Conservation (phyloP, 148 eudicot species). For the Rhododendron vialii region DNA sequence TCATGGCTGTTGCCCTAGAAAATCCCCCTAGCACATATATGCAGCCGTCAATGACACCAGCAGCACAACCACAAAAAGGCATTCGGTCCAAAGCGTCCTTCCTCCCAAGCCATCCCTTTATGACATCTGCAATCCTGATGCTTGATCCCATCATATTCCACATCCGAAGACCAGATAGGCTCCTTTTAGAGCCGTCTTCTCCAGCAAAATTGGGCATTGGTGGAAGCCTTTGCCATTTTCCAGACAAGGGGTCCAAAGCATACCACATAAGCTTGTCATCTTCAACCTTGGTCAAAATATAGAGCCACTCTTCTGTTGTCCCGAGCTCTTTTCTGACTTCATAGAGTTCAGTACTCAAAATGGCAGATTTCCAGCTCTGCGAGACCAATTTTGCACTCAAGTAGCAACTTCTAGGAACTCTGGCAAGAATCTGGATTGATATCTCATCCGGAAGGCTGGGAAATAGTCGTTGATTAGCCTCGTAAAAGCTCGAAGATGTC, state of each 20-base stretch:
- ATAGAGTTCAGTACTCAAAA: slow-evolving; percentile 60
- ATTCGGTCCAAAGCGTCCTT: slow-evolving; percentile 42
- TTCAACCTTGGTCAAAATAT: slow-evolving; percentile 53
- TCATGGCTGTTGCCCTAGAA: slow-evolving; percentile 53
- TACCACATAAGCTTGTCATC: slow-evolving; percentile 59
- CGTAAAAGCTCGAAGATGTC: slow-evolving; percentile 44
- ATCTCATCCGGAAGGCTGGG: slow-evolving; percentile 94
- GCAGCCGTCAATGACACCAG: slow-evolving; percentile 73
- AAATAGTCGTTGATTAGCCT: slow-evolving; percentile 58
- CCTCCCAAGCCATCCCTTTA: slow-evolving; percentile 78
- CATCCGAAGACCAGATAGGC: slow-evolving; percentile 43
- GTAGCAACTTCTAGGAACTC: slow-evolving; percentile 67
- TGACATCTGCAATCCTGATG: slow-evolving; percentile 54
- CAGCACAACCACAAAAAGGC: slow-evolving; percentile 82
- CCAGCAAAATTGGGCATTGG: slow-evolving; percentile 53
- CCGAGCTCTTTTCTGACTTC: slow-evolving; percentile 69
- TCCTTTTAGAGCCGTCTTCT: slow-evolving; percentile 45
- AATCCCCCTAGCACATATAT: slow-evolving; percentile 91
- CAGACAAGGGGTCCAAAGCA: slow-evolving; percentile 77
- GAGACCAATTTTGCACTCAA: slow-evolving; percentile 64
- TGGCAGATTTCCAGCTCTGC: slow-evolving; percentile 68
- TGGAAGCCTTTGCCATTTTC: slow-evolving; percentile 78
- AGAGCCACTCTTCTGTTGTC: slow-evolving; percentile 81
- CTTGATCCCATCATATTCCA: slow-evolving; percentile 69
- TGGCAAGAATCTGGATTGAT: slow-evolving; percentile 83